These are phyloP conservation scores for Strobilomyces dryophilus DNA, from an alignment of 768 basidiomycete genomes.

Conservation along the genomic window DNA sequence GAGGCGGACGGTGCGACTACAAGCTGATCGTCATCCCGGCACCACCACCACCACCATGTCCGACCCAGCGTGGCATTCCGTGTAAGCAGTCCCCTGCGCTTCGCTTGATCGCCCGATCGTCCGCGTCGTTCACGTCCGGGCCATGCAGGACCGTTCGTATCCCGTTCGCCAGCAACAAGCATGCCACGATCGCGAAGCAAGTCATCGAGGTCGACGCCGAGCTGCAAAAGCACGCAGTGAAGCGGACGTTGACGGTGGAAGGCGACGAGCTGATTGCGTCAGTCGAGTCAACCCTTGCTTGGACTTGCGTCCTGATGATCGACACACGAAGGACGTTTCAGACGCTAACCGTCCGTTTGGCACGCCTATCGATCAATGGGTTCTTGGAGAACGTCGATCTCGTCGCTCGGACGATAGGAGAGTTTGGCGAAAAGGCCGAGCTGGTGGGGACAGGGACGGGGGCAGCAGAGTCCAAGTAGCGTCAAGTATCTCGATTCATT, in stretches of 20 bases:
- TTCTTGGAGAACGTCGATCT: conserved; percentile 90
- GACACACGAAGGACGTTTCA: conserved; percentile 52
- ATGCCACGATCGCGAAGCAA: conserved; percentile 78
- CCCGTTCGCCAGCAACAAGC: conserved; percentile 69
- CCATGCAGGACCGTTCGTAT: conserved; percentile 60
- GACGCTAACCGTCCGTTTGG: conserved; percentile 80
- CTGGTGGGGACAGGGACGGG: background rate
- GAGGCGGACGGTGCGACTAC: background rate
- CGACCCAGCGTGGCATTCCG: conserved; percentile 45
- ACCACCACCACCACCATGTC: conserved; percentile 19
- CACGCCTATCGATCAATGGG: conserved; percentile 77
- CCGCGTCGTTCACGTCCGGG: background rate
- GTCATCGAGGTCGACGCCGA: conserved; percentile 86
- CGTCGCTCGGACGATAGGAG: conserved; percentile 73
- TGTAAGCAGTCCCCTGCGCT: conserved; percentile 36
- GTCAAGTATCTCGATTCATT: conserved; percentile 4
- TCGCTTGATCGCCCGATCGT: background rate
- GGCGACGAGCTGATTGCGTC: conserved; percentile 73
- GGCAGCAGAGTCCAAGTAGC: conserved; percentile 6
- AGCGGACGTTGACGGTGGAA: conserved; percentile 63
- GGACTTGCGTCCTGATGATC: conserved; percentile 1
- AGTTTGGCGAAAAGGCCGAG: conserved; percentile 70
- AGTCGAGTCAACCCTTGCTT: conserved; percentile 26
- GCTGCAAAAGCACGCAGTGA: conserved; percentile 76
- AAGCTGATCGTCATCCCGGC: background rate